phyloP scores from a whole-genome alignment of 306 rosid genomes.

The Begonia loranthoides region DNA sequence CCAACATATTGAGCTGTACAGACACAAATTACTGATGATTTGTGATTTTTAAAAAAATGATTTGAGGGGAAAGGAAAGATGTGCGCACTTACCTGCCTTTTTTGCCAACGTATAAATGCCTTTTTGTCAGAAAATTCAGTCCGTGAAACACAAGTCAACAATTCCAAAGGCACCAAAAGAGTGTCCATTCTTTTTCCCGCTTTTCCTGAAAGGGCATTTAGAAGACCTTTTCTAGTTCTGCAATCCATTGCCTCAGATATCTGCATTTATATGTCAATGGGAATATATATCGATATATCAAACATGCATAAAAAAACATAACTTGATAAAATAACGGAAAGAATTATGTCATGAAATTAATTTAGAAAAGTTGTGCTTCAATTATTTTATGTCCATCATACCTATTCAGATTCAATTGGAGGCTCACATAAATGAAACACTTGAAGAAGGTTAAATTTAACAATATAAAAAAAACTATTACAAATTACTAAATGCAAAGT shows the following conservation, averaged over 20 bases:
- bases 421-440: no score
- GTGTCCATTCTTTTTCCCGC: constrained; percentile 95
- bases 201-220: constrained; percentile 87
- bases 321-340: no score
- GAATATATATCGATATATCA: constrained; percentile 1
- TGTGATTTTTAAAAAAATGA: constrained; percentile 2
- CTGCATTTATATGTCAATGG: constrained; percentile 29
- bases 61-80: constrained; percentile 3
- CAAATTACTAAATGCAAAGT: no score
- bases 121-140: constrained; percentile 97
- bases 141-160: constrained; percentile 75
- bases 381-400: no score
- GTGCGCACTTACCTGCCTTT: constrained; percentile 73
- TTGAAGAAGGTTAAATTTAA: no score
- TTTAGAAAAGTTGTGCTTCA: no score
- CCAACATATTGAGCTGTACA: constrained; percentile 70
- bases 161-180: constrained; percentile 81
- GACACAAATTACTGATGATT: constrained; percentile 11
- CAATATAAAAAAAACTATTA: no score
- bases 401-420: no score
- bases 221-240: constrained; percentile 85
- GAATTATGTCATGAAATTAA: no score
- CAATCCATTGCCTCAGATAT: constrained; percentile 83
- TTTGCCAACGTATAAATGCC: constrained; percentile 90
- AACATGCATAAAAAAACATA: background rate